Conservation (phyloP, 2,329 filamentous ascomycete species). For the Alternaria triticimaculans region DNA sequence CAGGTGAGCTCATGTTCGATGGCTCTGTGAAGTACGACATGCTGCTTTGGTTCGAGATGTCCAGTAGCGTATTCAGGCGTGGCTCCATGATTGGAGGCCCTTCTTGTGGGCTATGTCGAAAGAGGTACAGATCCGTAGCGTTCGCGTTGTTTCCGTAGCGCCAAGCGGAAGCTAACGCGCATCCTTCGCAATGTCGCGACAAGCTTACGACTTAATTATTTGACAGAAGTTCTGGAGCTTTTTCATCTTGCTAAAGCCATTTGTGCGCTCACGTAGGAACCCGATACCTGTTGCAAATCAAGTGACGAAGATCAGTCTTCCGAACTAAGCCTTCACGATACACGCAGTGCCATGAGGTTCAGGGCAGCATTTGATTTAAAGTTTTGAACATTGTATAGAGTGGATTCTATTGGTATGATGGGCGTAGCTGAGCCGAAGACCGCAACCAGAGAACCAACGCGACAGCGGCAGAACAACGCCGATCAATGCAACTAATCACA, state of each 20-base stretch:
- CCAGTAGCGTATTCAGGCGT: constrained; percentile 11
- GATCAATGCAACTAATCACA: constrained; percentile 3
- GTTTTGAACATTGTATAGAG: constrained; percentile 5
- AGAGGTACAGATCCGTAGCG: constrained; percentile 7
- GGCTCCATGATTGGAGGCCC: constrained; percentile 16
- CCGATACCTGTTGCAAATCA: too few relatives aligned
- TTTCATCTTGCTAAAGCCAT: not conserved
- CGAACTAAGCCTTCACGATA: not conserved
- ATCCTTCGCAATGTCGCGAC: not conserved
- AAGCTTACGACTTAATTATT: not conserved
- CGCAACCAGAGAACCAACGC: constrained; percentile 1
- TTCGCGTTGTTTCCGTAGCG: constrained; percentile 4
- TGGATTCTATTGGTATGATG: not conserved
- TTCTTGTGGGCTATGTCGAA: constrained; percentile 9
- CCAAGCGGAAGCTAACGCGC: constrained; percentile 13
- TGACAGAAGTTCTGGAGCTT: not conserved
- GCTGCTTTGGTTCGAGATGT: constrained; percentile 7
- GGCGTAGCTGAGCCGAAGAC: not conserved
- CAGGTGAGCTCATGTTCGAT: not conserved
- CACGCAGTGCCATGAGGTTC: not conserved
- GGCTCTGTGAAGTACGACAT: constrained; percentile 1
- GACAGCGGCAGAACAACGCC: constrained; percentile 11
- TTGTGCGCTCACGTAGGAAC: not conserved
- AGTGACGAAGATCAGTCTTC: not conserved
- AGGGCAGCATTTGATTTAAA: not conserved